These are phyloP conservation scores for Aspergillus viridinutans DNA, from an alignment of 2,329 filamentous ascomycete genomes.

Conservation along the genomic window DNA sequence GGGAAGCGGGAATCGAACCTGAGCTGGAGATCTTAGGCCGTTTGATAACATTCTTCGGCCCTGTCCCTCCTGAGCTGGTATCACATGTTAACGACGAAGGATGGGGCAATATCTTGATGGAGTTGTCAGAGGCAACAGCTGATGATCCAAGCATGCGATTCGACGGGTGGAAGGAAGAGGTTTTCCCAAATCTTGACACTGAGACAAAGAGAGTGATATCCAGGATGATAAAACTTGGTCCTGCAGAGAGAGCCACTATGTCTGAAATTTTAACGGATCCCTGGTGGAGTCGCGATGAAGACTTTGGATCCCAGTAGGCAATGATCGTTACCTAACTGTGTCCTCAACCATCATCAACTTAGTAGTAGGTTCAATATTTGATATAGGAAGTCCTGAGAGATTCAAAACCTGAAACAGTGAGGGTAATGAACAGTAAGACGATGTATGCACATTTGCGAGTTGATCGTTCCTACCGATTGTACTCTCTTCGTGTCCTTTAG, in stretches of 20 bases:
- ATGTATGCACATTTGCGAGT: too few species aligned
- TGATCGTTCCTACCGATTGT: too few species aligned
- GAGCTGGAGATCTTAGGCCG: slow-evolving; percentile 25
- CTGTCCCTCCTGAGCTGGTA: slow-evolving; percentile 23
- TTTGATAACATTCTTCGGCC: slow-evolving; percentile 23
- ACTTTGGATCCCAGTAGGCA: neutral
- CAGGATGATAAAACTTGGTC: slow-evolving; percentile 29
- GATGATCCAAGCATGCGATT: slow-evolving; percentile 15
- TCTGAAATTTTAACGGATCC: slow-evolving; percentile 4
- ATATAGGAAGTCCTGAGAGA: too few species aligned
- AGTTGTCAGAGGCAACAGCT: neutral
- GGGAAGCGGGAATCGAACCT: slow-evolving; percentile 18
- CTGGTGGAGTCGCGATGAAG: neutral
- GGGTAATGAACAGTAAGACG: too few species aligned
- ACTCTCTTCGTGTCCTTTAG: too few species aligned
- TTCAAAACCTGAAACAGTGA: too few species aligned
- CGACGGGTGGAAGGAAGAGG: slow-evolving; percentile 23
- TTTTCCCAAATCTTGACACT: slow-evolving; percentile 25
- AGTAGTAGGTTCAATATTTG: too few species aligned
- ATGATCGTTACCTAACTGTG: too few species aligned
- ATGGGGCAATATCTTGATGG: neutral
- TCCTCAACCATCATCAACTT: too few species aligned
- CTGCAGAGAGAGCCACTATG: slow-evolving; percentile 25
- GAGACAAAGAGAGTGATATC: slow-evolving; percentile 27
- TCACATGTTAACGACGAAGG: slow-evolving; percentile 21